Base-by-base conservation (phyloP, 2,329 filamentous ascomycete genomes). In the Mycosphaerelloides madeirae region DNA sequence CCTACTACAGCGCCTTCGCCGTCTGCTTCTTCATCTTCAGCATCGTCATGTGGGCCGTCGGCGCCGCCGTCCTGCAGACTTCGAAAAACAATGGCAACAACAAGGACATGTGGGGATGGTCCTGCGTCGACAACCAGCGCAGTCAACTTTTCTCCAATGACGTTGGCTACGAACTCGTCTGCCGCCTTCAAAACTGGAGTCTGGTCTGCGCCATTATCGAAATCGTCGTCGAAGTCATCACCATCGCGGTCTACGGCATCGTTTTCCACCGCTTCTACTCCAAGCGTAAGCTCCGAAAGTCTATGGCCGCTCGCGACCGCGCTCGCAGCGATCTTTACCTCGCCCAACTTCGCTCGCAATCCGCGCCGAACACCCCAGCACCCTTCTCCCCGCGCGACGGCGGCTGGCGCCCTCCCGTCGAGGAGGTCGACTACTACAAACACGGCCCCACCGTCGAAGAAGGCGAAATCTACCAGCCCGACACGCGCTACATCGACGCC, bases 261-360 rank as follows among this genome's bases (percentile, higher is more conserved):
- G 83, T 96, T 66, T 96, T 97, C 76, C 97, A 95, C 77, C 86
- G 93, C 59, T 94, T 95, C 78, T 95, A 90, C 80, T 89, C 86
- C 56, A 98, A 97, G 79, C 85, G 88, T 66, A 85, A 86, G 65
- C 86, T 98, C 52, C 83, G 85, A 70, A 97, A 96, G 78, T 90
- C 89, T 52, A 98, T 98, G 93, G 86, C 95, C 65, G 76, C 86
- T 65, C 88, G 93, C 59, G 93, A 98, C 76, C 85, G 87, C 63
- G 93, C 93, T 54, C 86, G 93, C 52, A 91, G 87, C 50, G 90
- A 97, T 66, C 80, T 98, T 53, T 97, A 97, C 74, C 87, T 97
- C 52, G 89, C 72, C 13, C 72, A 75, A 44, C 68, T 75, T 13
- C 70, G 71, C 44, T 68, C 81, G 15, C 90, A 97, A 71, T 95